Evolutionary conservation across 306 rosid genomes (phyloP), one percentile per base, ranked within the genome.

Genomic region (Astragalus membranaceus): DNA sequence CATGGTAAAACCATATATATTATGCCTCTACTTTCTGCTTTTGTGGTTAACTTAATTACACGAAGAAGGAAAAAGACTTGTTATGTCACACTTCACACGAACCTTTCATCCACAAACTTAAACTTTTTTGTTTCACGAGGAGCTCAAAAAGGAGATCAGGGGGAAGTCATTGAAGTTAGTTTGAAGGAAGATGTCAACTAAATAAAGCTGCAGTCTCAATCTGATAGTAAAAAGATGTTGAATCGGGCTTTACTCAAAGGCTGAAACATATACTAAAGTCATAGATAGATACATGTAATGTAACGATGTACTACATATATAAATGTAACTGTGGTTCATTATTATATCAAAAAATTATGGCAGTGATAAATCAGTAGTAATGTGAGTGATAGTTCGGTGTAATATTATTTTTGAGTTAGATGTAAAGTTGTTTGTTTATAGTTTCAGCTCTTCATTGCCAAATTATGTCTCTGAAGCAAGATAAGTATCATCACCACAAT

Each of bases 101-200:
- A 66, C 23, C 65, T 56, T 47, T 73, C 52, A 26, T 33, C 82
- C 77, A 46, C 80, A 75, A 42, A 81, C 68, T 14, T n/a, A 39
- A 46, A 54, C 76, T 77, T 82, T 20, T 72, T 60, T 17, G 53
- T 60, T 64, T 87, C 91, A 87, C 85, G 84, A 75, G 88, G 65
- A 73, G 23, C 51, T 59, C 26, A n/a, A 26, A 80, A 57, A 77
- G 42, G 14, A 35, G 63, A 42, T n/a, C n/a, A 50, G 12, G 54
- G 29, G 10, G 7, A 50, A 64, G 62, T 36, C 36, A 70, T 49
- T 44, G 52, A 52, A 66, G n/a, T 35, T 61, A n/a, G 60, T 81
- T 69, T 57, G 54, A 47, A 51, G 23, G 49, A 63, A 77, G 76
- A 47, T 71, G 70, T 69, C 59, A 49, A 62, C 39, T 48, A 64